Percentiles rank a stretch among this genome's conserved stretches.
Evolutionary conservation across 306 rosid genomes (phyloP).

Genomic region (Delonix regia): DNA sequence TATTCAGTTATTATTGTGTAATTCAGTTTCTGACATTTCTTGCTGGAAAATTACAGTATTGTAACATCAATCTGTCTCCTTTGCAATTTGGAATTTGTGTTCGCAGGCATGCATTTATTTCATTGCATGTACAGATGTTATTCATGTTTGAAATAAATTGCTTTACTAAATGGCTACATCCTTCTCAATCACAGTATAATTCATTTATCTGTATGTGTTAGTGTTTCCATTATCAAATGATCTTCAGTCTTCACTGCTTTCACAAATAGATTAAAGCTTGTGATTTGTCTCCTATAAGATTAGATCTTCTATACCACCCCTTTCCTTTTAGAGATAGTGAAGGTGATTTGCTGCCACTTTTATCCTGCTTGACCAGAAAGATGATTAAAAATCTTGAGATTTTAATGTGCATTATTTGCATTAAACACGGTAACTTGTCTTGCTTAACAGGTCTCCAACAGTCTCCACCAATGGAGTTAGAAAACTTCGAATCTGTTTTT

Average conservation of each 20-base stretch:
- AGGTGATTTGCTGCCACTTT: background rate
- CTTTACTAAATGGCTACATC: background rate
- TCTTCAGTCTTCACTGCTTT: no score
- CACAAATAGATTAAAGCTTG: background rate
- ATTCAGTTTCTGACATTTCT: background rate
- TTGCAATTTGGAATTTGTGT: background rate
- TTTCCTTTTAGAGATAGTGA: background rate
- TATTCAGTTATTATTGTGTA: background rate
- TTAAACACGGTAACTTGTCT: background rate
- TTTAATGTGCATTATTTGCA: conserved; percentile 1
- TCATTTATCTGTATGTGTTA: background rate
- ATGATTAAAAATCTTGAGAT: background rate
- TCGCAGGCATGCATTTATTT: background rate
- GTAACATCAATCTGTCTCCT: background rate
- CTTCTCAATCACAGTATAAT: background rate
- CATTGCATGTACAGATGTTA: background rate
- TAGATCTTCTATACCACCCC: background rate
- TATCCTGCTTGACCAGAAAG: background rate
- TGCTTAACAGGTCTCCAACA: conserved; percentile 59
- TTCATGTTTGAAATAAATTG: conserved; percentile 4
- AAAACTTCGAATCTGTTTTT: conserved; percentile 60
- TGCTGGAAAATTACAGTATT: background rate
- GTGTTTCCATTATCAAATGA: background rate
- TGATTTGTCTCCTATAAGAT: background rate
- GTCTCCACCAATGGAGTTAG: conserved; percentile 49